Evolutionary conservation across 768 basidiomycete genomes (phyloP).

Genomic region (Agaricus subrufescens): DNA sequence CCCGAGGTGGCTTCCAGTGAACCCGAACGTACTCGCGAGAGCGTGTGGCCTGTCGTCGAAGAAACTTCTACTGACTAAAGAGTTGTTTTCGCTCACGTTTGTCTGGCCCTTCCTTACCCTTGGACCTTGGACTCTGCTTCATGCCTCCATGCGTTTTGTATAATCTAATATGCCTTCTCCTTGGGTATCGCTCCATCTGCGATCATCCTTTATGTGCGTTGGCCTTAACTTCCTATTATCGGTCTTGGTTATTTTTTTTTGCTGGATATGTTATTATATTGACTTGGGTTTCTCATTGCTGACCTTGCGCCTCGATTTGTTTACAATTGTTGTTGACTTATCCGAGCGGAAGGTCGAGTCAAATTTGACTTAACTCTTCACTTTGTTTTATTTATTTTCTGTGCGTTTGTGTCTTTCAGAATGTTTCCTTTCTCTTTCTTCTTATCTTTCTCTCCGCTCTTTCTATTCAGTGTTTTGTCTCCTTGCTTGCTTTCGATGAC

Average conservation of each 20-base stretch:
- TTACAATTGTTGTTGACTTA: background rate
- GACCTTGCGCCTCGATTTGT: background rate
- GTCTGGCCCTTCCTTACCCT: background rate
- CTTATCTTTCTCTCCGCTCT: slow-evolving; percentile 10
- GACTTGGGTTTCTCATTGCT: slow-evolving; percentile 4
- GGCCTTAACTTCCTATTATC: slow-evolving; percentile 5
- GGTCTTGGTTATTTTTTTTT: slow-evolving; percentile 6
- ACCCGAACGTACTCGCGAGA: slow-evolving; percentile 17
- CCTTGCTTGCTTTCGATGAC: background rate
- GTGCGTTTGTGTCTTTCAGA: slow-evolving; percentile 11
- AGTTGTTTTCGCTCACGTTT: background rate
- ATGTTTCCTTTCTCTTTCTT: slow-evolving; percentile 15
- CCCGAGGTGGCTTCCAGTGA: slow-evolving; percentile 12
- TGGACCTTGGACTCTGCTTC: background rate
- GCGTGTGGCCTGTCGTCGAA: slow-evolving; percentile 29
- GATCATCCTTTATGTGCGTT: slow-evolving; percentile 3
- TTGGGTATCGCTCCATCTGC: background rate
- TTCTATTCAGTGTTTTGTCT: background rate
- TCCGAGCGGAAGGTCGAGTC: slow-evolving; percentile 7
- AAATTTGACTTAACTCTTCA: background rate
- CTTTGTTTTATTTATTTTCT: background rate
- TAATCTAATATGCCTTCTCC: slow-evolving; percentile 1
- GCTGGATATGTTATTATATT: slow-evolving; percentile 10
- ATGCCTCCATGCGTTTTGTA: slow-evolving; percentile 1
- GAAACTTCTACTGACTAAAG: slow-evolving; percentile 18